Percentiles rank a stretch among this genome's conserved stretches.
These are phyloP conservation scores for Podosphaera xanthii DNA, from an alignment of 2,329 filamentous ascomycete species.

Conservation along the genomic window DNA sequence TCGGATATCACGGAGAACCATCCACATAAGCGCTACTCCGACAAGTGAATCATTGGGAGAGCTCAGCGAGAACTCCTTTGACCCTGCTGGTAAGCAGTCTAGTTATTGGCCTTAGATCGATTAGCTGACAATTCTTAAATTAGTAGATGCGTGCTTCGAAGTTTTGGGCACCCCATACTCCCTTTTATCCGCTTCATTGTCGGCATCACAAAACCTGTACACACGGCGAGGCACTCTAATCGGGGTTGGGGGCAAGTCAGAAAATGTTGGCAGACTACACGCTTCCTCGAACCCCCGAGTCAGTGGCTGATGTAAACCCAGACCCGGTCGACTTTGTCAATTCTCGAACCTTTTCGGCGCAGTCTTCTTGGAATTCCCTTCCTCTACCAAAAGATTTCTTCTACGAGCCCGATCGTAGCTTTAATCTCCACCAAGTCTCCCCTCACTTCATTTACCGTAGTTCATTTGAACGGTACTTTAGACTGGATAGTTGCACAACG, in stretches of 20 bases:
- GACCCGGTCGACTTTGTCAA: constrained; percentile 71
- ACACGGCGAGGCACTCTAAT: constrained; percentile 81
- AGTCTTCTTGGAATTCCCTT: constrained; percentile 73
- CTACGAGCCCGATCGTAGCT: constrained; percentile 68
- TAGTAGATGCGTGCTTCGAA: constrained; percentile 74
- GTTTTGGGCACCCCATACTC: constrained; percentile 83
- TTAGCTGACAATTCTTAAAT: constrained; percentile 2
- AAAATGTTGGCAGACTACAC: constrained; percentile 40
- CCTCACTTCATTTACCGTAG: constrained; percentile 63
- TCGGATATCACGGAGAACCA: constrained; percentile 24
- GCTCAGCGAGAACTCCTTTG: constrained; percentile 7
- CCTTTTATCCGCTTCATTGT: constrained; percentile 76
- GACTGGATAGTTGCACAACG: constrained; percentile 90
- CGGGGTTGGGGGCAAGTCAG: constrained; percentile 68
- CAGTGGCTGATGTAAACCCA: constrained; percentile 17
- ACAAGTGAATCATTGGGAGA: constrained; percentile 27
- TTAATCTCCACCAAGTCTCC: constrained; percentile 74
- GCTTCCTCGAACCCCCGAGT: neutral
- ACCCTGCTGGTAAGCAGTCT: constrained; percentile 10
- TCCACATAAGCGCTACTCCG: constrained; percentile 39
- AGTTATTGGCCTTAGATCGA: neutral
- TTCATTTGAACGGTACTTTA: constrained; percentile 77
- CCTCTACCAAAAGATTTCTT: constrained; percentile 76
- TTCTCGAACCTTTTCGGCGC: constrained; percentile 65
- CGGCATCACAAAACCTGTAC: constrained; percentile 81